Percentiles rank a stretch among this genome's conserved stretches.
These are phyloP conservation scores for Talaromyces nanjingensis DNA, from an alignment of 495 filamentous ascomycete species.

Conservation along the genomic window DNA sequence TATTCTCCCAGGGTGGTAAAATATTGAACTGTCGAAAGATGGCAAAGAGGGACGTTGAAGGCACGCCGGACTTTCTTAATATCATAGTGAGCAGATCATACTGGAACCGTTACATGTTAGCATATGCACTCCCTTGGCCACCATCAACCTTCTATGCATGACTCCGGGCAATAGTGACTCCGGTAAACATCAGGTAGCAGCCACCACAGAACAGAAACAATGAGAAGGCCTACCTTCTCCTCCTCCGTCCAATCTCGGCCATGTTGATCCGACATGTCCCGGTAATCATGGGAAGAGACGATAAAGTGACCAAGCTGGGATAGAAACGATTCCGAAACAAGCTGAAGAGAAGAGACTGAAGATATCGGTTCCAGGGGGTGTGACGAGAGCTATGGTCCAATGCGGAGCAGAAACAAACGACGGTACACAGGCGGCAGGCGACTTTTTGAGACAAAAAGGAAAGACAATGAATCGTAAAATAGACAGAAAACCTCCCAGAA, in stretches of 20 bases:
- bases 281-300: conserved; percentile 25
- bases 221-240: conserved; percentile 46
- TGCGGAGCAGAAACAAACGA: conserved; percentile 9
- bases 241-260: conserved; percentile 51
- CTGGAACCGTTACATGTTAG: conserved; percentile 16
- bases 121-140: not conserved
- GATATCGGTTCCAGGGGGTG: conserved; percentile 9
- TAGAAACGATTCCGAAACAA: not conserved
- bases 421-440: conserved; percentile 1
- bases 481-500: conserved; percentile 8
- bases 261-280: conserved; percentile 42
- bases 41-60: conserved; percentile 40
- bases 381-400: conserved; percentile 9
- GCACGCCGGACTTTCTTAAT: conserved; percentile 48
- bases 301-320: conserved; percentile 1
- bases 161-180: not conserved
- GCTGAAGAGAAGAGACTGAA: not conserved
- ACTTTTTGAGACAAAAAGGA: conserved; percentile 1
- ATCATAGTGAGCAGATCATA: conserved; percentile 54
- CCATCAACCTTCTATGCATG: not conserved
- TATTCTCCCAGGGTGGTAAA: conserved; percentile 48
- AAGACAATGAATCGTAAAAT: conserved; percentile 3
- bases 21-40: conserved; percentile 44
- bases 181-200: not conserved
- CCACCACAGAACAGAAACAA: not conserved